Percentiles rank a stretch among this genome's conserved stretches.
Evolutionary conservation across 1,139 yeast genomes (phyloP).

Genomic region (Pichia sp.): DNA sequence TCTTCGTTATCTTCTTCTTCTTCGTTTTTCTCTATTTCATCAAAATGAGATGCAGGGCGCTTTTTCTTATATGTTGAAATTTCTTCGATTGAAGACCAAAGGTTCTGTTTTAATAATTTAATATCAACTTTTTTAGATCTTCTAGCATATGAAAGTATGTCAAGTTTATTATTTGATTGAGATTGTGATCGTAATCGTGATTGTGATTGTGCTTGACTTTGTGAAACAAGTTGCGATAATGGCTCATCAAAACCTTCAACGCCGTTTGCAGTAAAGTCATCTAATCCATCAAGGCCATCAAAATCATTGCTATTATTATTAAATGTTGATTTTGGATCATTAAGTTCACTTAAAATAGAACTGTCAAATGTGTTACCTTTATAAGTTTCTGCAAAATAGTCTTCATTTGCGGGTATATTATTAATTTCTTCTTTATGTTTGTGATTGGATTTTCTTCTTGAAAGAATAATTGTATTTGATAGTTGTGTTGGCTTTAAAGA

Average conservation of each 20-base stretch:
- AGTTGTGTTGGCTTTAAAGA: conserved; percentile 35
- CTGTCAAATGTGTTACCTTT: conserved; percentile 15
- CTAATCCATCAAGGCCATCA: conserved; percentile 16
- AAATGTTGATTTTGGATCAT: not conserved
- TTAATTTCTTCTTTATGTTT: conserved; percentile 22
- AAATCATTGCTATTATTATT: conserved; percentile 8
- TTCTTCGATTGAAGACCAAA: conserved; percentile 42
- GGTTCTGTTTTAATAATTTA: conserved; percentile 44
- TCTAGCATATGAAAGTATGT: conserved; percentile 41
- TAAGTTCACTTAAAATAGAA: conserved; percentile 12
- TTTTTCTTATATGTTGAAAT: conserved; percentile 15
- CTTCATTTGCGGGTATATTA: conserved; percentile 40
- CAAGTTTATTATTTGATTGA: conserved; percentile 11
- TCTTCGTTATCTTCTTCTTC: not conserved
- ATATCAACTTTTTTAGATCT: conserved; percentile 54
- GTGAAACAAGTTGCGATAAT: conserved; percentile 4
- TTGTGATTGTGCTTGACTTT: not conserved
- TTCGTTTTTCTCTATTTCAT: conserved; percentile 6
- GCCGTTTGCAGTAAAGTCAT: conserved; percentile 16
- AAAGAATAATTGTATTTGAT: conserved; percentile 24
- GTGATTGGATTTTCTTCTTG: conserved; percentile 26
- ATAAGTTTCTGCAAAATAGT: conserved; percentile 45
- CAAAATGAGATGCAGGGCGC: conserved; percentile 18
- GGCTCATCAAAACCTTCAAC: conserved; percentile 20
- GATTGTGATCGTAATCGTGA: conserved; percentile 11